These are phyloP conservation scores for Phytophthora europaea DNA, from an alignment of 352 stramenopile genomes.

Conservation along the genomic window DNA sequence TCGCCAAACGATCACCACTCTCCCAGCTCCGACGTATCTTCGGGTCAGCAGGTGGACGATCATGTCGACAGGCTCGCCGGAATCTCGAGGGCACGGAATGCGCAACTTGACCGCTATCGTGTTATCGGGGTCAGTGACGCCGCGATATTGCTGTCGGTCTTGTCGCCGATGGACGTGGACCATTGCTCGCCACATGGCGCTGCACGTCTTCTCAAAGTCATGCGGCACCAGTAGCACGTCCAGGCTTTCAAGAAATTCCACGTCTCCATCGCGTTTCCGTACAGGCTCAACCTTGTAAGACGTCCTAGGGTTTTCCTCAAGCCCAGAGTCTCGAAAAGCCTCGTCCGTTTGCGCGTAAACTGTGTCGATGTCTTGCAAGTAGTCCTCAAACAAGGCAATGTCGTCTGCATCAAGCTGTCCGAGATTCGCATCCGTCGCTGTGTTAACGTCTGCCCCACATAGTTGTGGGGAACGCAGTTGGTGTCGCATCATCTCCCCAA, in stretches of 20 bases:
- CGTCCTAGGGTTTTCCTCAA: not conserved
- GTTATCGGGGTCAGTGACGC: not conserved
- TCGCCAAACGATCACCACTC: slow-evolving; percentile 10
- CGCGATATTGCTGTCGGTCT: not conserved
- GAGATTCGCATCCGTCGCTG: not conserved
- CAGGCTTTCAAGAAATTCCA: slow-evolving; percentile 31
- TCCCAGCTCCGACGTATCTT: slow-evolving; percentile 1
- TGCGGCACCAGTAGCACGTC: slow-evolving; percentile 25
- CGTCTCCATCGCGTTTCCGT: slow-evolving; percentile 16
- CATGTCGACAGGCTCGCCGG: not conserved
- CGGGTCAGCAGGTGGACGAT: not conserved
- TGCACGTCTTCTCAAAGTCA: not conserved
- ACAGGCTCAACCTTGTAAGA: slow-evolving; percentile 12
- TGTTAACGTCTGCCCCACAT: not conserved
- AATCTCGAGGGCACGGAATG: not conserved
- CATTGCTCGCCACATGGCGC: not conserved
- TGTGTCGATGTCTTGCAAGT: slow-evolving; percentile 30
- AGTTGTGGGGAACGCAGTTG: not conserved
- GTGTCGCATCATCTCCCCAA: slow-evolving; percentile 8
- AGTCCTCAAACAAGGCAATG: slow-evolving; percentile 30
- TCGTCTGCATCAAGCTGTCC: slow-evolving; percentile 12
- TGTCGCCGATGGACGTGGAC: not conserved
- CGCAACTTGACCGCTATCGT: not conserved
- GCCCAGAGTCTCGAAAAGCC: slow-evolving; percentile 15
- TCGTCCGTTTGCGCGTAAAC: slow-evolving; percentile 29